These are phyloP conservation scores for Trametes cinnabarina DNA, from an alignment of 768 basidiomycete species.

Conservation along the genomic window DNA sequence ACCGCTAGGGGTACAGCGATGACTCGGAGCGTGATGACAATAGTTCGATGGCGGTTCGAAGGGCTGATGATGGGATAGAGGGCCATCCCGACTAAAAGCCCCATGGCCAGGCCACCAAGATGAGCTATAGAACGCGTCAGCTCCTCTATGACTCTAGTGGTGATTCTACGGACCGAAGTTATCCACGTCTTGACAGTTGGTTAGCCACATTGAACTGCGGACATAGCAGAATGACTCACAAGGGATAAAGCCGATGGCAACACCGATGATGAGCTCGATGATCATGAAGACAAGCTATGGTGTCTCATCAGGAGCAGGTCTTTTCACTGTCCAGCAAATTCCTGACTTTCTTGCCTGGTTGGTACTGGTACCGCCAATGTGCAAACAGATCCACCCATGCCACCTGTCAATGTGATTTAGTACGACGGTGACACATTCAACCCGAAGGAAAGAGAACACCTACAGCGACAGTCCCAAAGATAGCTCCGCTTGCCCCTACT, in stretches of 20 bases:
- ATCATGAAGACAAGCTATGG: conserved; percentile 78
- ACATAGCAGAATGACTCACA: conserved; percentile 44
- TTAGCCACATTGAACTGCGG: not conserved
- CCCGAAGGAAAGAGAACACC: conserved; percentile 17
- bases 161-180: conserved; percentile 76
- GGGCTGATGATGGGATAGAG: conserved; percentile 89
- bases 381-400: conserved; percentile 88
- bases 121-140: conserved; percentile 50
- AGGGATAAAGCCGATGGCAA: conserved; percentile 82
- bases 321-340: not conserved
- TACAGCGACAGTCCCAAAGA: conserved; percentile 84
- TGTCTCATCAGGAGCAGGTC: not conserved
- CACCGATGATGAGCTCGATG: conserved; percentile 81
- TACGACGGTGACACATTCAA: not conserved
- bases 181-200: conserved; percentile 61
- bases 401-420: conserved; percentile 38
- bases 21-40: conserved; percentile 73
- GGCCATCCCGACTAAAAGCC: conserved; percentile 75
- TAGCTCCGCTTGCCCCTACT: conserved; percentile 89
- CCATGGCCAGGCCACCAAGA: conserved; percentile 84
- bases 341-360: conserved; percentile 73
- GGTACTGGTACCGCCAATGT: conserved; percentile 88
- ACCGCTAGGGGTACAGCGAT: conserved; percentile 73
- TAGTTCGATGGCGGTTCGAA: conserved; percentile 65
- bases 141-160: too few relatives aligned